Evolutionary conservation across 345 rosid species (phyloP).

Genomic region (Lenwebbia sp.): DNA sequence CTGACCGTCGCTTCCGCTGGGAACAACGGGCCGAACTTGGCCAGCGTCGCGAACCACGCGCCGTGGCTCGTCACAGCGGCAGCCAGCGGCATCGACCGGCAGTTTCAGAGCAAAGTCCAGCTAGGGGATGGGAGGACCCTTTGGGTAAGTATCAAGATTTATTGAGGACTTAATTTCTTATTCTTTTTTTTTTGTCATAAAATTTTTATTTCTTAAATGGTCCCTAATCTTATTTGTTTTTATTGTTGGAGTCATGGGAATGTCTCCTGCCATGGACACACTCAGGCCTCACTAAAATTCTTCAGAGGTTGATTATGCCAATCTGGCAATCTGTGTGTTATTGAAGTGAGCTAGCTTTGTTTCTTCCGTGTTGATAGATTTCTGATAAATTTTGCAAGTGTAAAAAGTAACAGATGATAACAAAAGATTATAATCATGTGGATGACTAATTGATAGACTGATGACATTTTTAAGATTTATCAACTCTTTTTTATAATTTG

Average conservation of each 20-base stretch:
- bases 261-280: background rate
- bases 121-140: constrained; percentile 53
- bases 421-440: too few relatives aligned
- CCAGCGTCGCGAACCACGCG: constrained; percentile 50
- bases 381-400: too few relatives aligned
- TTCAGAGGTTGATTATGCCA: too few relatives aligned
- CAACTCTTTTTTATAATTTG: too few relatives aligned
- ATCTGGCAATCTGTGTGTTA: too few relatives aligned
- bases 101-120: constrained; percentile 50
- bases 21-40: constrained; percentile 53
- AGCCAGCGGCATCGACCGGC: constrained; percentile 71
- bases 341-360: too few relatives aligned
- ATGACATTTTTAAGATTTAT: too few relatives aligned
- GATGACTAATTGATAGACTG: too few relatives aligned
- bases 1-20: constrained; percentile 75
- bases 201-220: too few relatives aligned
- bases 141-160: constrained; percentile 15
- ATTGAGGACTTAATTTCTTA: background rate
- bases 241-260: background rate
- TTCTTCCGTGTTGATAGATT: background rate
- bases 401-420: too few relatives aligned
- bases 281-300: background rate
- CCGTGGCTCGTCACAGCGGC: constrained; percentile 92
- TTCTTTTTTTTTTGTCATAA: too few relatives aligned
- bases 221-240: background rate